A percentile compares a stretch with the other conserved stretches of the same genome.
These are phyloP conservation scores for Pichia sp. DNA, from an alignment of 1,139 yeast species.

Conservation along the genomic window DNA sequence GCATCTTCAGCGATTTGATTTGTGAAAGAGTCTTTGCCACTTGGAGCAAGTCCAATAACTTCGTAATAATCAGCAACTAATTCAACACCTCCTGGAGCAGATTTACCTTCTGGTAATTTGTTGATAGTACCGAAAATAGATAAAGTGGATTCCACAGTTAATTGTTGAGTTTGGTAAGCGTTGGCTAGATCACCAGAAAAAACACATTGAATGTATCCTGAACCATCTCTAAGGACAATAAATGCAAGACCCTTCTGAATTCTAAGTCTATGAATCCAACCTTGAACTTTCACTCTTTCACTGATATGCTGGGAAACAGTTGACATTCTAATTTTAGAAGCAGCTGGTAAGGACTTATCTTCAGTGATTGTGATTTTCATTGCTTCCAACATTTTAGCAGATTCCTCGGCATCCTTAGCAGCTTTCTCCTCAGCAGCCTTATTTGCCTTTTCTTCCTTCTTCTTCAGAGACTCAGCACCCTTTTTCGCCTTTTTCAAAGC, in stretches of 20 bases:
- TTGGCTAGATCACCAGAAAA: conserved; percentile 86
- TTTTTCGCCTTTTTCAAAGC: conserved; percentile 95
- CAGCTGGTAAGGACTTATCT: conserved; percentile 65
- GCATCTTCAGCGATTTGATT: conserved; percentile 91
- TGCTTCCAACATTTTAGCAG: conserved; percentile 67
- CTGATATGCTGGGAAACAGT: conserved; percentile 46
- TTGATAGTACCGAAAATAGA: conserved; percentile 71
- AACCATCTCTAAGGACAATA: conserved; percentile 89
- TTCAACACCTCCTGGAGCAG: conserved; percentile 98
- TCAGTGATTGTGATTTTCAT: conserved; percentile 68
- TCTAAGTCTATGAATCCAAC: conserved; percentile 96
- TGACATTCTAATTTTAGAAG: conserved; percentile 60
- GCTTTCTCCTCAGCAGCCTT: conserved; percentile 56
- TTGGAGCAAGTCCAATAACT: conserved; percentile 86
- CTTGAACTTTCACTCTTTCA: conserved; percentile 67
- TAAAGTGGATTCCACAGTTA: conserved; percentile 84
- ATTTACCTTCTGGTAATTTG: conserved; percentile 89
- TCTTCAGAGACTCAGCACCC: conserved; percentile 86
- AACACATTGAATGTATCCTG: conserved; percentile 84
- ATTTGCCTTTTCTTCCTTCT: conserved; percentile 79
- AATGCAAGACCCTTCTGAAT: conserved; percentile 88
- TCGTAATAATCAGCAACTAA: conserved; percentile 83
- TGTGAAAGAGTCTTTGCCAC: conserved; percentile 92
- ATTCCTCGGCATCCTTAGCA: conserved; percentile 55
- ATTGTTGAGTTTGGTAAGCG: conserved; percentile 74